A percentile compares a stretch with the other conserved stretches of the same genome.
phyloP scores from a whole-genome alignment of 345 rosid species.

The sweet orange (Citrus sinensis) region DVS_A1.0 CM039169.1:28426501-28427000 shows the following conservation, averaged over 20 bases:
- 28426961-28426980: no score
- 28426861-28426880: conserved; percentile 84
- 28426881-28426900: conserved; percentile 72
- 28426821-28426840: conserved; percentile 34
- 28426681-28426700: conserved; percentile 83
- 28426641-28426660: conserved; percentile 89
- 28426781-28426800: not conserved
- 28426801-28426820: not conserved
- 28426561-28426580: not conserved
- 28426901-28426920: conserved; percentile 42
- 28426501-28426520: not conserved
- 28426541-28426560: not conserved
- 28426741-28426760: not conserved
- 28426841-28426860: conserved; percentile 70
- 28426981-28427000: no score
- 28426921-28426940: not conserved
- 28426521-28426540: not conserved
- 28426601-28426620: not conserved
- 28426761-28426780: not conserved
- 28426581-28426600: not conserved
- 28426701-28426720: conserved; percentile 98
- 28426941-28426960: no score
- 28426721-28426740: conserved; percentile 94
- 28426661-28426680: conserved; percentile 88
- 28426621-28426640: conserved; percentile 96